Conservation (phyloP, 1,284 basidiomycete genomes). For the Puccinia polysora region DNA sequence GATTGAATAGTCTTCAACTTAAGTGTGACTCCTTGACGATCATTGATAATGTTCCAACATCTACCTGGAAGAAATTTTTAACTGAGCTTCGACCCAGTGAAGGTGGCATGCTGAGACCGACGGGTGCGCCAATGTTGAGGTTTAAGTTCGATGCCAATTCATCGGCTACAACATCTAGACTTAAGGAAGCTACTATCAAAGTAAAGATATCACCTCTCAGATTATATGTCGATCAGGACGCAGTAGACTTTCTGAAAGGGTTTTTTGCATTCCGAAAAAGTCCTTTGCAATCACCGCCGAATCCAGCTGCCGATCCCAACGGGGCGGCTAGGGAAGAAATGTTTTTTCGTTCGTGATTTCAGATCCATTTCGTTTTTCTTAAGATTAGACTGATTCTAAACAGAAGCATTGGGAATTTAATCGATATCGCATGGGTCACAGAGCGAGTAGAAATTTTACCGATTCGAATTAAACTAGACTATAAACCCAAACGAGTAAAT, state of each 20-base stretch:
- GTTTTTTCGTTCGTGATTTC: slow-evolving; percentile 38
- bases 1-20: slow-evolving; percentile 59
- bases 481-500: slow-evolving; percentile 95
- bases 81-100: slow-evolving; percentile 76
- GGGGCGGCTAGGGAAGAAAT: slow-evolving; percentile 1
- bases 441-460: slow-evolving; percentile 86
- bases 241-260: slow-evolving; percentile 92
- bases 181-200: slow-evolving; percentile 63
- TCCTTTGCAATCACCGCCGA: slow-evolving; percentile 53
- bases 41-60: slow-evolving; percentile 93
- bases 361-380: background rate
- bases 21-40: slow-evolving; percentile 65
- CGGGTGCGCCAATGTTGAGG: slow-evolving; percentile 85
- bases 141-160: slow-evolving; percentile 71
- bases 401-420: background rate
- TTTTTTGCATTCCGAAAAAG: slow-evolving; percentile 80
- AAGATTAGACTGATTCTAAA: background rate
- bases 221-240: slow-evolving; percentile 95
- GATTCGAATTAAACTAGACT: slow-evolving; percentile 73
- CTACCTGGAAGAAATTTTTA: slow-evolving; percentile 95
- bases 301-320: slow-evolving; percentile 52
- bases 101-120: slow-evolving; percentile 77
- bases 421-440: slow-evolving; percentile 52
- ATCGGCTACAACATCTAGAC: slow-evolving; percentile 63
- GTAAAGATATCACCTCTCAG: slow-evolving; percentile 81